Base-by-base conservation (phyloP, 2,329 filamentous ascomycete species). In the Aureobasidium mangrovei region DNA sequence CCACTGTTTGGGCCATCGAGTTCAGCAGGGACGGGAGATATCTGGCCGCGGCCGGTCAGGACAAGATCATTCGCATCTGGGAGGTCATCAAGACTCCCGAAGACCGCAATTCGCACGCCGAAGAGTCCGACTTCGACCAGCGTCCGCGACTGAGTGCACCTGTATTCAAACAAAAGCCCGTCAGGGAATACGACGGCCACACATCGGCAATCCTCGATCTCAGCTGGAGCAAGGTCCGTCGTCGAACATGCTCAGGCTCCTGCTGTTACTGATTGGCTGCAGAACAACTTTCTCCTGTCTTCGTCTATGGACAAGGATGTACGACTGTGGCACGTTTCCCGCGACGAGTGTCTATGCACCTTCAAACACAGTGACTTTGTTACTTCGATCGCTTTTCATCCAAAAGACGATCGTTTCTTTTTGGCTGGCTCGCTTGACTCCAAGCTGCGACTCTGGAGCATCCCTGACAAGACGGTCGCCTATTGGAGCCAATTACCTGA, bases 221-320 rank as follows among this genome's bases (percentile, higher is more conserved):
- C 57, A 95, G 88, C 67, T 98, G 93, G 93, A 97, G 91, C 74
- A 98, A 97, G 71, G 77, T 79, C 69, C 55, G 69, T 62, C 24
- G 26, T 36, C 18, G 18, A 18, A 18, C 18, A 18, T 18, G 18
- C 18, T 18, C 18, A 18, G 18, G 18, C 18, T 18, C 18, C 18
- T 18, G 18, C 18, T 7, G 32, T 35, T 35, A 12, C 32, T 35
- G 32, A 35, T 35, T 12, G 18, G 7, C 10, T 35, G 32, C 41
- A 80, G 77, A 98, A 98, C 70, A 95, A 95, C 68, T 98, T 98
- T 62, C 71, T 98, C 29, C 76, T 98, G 12, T 96, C 91, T 3
- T 94, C 91, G 0, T 95, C 91, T 0, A 96, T 97, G 90, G 93
- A 98, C 68, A 96, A 96, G 74, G 95, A 91, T 0, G 93, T 98